phyloP scores from a whole-genome alignment of 2,329 filamentous ascomycete species.

The Botrytis squamosa region DNA sequence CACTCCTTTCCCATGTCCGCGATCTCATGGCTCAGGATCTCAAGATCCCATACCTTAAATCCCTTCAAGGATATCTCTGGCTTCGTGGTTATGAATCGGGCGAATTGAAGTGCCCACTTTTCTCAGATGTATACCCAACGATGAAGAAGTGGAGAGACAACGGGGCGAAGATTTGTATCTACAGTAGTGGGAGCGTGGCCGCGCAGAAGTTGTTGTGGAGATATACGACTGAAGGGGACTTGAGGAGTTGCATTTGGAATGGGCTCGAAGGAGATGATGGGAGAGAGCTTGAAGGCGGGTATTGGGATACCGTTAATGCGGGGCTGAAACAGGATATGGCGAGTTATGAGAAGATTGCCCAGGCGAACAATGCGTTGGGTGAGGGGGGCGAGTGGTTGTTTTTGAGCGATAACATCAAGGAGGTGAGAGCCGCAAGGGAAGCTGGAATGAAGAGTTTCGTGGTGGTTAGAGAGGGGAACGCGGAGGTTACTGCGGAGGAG shows the following conservation, averaged over 20 bases:
- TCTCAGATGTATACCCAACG: slow-evolving; percentile 67
- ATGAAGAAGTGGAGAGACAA: slow-evolving; percentile 59
- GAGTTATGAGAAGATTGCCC: slow-evolving; percentile 56
- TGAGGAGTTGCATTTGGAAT: slow-evolving; percentile 57
- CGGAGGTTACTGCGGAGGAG: slow-evolving; percentile 54
- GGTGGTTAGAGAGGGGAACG: slow-evolving; percentile 69
- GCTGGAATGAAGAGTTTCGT: slow-evolving; percentile 64
- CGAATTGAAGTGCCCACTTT: slow-evolving; percentile 69
- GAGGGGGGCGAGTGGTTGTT: slow-evolving; percentile 64
- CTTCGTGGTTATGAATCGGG: slow-evolving; percentile 69
- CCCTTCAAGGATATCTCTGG: slow-evolving; percentile 79
- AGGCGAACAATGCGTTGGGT: slow-evolving; percentile 42
- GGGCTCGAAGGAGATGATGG: slow-evolving; percentile 82
- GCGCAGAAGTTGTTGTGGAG: slow-evolving; percentile 79
- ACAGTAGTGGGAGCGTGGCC: slow-evolving; percentile 76
- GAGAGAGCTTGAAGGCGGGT: slow-evolving; percentile 67
- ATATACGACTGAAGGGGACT: slow-evolving; percentile 58
- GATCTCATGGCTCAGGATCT: slow-evolving; percentile 71
- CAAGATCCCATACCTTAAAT: slow-evolving; percentile 75
- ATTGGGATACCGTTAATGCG: slow-evolving; percentile 80
- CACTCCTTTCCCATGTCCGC: slow-evolving; percentile 64
- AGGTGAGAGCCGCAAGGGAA: slow-evolving; percentile 60
- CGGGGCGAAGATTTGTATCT: slow-evolving; percentile 56
- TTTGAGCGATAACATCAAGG: slow-evolving; percentile 74
- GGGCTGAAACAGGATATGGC: slow-evolving; percentile 66